Percentiles rank a stretch among this genome's conserved stretches.
Conservation (phyloP, 1,284 basidiomycete genomes). For the Waitea zeae region DNA sequence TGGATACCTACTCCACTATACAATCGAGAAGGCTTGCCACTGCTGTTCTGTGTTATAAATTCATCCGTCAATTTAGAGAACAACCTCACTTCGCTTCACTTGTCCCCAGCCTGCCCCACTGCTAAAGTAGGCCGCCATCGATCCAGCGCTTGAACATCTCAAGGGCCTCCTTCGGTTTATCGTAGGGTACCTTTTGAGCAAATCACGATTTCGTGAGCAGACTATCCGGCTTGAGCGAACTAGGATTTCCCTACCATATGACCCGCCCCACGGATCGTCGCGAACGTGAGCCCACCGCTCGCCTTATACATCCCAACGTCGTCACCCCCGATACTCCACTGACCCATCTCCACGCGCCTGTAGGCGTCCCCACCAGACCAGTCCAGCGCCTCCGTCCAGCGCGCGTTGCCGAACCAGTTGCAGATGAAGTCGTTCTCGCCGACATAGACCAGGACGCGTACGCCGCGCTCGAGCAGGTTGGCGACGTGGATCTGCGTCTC, state of each 20-base stretch:
- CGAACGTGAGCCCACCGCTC: conserved; percentile 39
- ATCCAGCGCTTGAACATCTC: conserved; percentile 36
- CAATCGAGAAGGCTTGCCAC: too few species aligned
- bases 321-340: conserved; percentile 34
- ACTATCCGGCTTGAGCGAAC: neutral
- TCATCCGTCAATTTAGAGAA: too few species aligned
- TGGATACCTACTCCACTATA: too few species aligned
- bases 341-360: conserved; percentile 21
- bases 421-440: conserved; percentile 53
- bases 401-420: conserved; percentile 50
- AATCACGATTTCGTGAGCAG: too few species aligned
- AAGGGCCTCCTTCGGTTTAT: conserved; percentile 39
- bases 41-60: too few species aligned
- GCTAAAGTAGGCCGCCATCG: neutral
- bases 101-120: too few species aligned
- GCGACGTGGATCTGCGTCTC: conserved; percentile 33
- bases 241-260: conserved; percentile 31
- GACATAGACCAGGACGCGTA: conserved; percentile 53
- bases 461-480: conserved; percentile 48
- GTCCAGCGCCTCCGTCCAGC: conserved; percentile 34
- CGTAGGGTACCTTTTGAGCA: conserved; percentile 41
- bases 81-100: too few species aligned
- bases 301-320: conserved; percentile 34
- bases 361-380: conserved; percentile 39
- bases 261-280: conserved; percentile 34